These are phyloP conservation scores for Rickenella mellea DNA, from an alignment of 768 basidiomycete genomes.

Conservation along the genomic window DNA sequence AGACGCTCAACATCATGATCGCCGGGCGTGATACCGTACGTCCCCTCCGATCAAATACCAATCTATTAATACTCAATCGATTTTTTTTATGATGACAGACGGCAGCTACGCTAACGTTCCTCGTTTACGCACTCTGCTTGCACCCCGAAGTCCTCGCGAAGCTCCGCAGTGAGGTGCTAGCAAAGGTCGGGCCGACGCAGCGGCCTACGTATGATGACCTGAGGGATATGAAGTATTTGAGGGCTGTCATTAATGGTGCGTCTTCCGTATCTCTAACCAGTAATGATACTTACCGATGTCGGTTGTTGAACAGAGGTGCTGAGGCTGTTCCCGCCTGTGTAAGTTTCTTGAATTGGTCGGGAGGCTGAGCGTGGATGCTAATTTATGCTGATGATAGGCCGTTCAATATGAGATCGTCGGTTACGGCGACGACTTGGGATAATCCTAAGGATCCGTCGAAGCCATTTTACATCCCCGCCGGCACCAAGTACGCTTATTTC, in stretches of 20 bases:
- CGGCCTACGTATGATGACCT: constrained; percentile 23
- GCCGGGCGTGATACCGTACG: constrained; percentile 35
- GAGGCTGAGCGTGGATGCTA: not conserved
- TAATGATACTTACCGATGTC: not conserved
- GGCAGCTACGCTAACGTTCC: constrained; percentile 21
- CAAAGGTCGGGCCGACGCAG: constrained; percentile 16
- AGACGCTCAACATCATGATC: constrained; percentile 33
- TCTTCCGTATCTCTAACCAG: not conserved
- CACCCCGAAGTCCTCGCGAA: constrained; percentile 20
- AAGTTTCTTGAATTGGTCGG: constrained; percentile 4
- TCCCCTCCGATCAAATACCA: too few species aligned
- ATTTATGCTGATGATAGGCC: constrained; percentile 14
- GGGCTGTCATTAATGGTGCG: constrained; percentile 26
- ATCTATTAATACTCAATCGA: not conserved
- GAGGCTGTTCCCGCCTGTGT: constrained; percentile 27
- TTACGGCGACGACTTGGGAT: constrained; percentile 14
- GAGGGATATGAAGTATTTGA: constrained; percentile 23
- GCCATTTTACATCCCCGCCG: constrained; percentile 18
- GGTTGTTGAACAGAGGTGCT: constrained; percentile 26
- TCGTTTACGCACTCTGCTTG: constrained; percentile 22
- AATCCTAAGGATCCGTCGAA: constrained; percentile 14
- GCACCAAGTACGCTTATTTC: constrained; percentile 5
- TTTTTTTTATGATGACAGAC: constrained; percentile 12
- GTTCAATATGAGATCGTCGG: constrained; percentile 14
- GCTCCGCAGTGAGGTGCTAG: constrained; percentile 24